Base-by-base conservation (phyloP, 1,284 basidiomycete species). In the Apiotrichum gracile region DNA sequence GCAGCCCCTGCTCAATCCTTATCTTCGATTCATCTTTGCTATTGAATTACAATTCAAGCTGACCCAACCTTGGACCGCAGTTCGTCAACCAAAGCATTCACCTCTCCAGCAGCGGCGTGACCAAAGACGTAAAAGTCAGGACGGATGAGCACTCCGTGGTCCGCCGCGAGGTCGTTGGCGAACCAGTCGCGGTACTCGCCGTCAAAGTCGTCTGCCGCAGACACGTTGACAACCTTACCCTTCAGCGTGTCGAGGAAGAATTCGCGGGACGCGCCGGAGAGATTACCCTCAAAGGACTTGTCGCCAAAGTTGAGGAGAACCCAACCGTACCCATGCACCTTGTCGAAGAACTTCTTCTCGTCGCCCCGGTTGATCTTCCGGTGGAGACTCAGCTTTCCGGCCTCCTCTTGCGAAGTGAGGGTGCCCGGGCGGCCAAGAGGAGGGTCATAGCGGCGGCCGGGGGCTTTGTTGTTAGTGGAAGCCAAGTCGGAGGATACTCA, bases 101-200 rank as follows among this genome's bases (percentile, higher is more conserved):
- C 46, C 4, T 49, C 49, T 3, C 14, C 7, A 6, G 27, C 41
- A 0, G 54, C 19, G 4, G 50, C 50, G 29, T 56, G 50, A 0
- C 54, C 54, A 33, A 56, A 56, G 26, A 56, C 50, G 47, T 56
- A 56, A 24, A 56, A 56, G 50, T 56, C 54, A 4, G 54, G 54
- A 6, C 54, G 54, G 6, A 56, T 21, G 1, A 56, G 25, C 1
- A 52, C 54, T 1, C 35, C 49, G 26, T 52, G 13, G 38, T 49
- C 38, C 1, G 22, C 0, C 0, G 21, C 54, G 29, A 56, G 21
- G 37, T 34, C 4, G 1, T 27, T n/a, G 17, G 39, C 31, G 21
- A 56, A 52, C 54, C 54, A 56, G 22, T 35, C 22, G n/a, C 21
- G 16, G 38, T 56, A 56, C 38, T 52, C 54, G 24, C 42, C 46